Percentiles rank a stretch among this genome's conserved stretches.
phyloP scores from a whole-genome alignment of 352 stramenopile species.

The Thraustochytrium striatum region DNA sequence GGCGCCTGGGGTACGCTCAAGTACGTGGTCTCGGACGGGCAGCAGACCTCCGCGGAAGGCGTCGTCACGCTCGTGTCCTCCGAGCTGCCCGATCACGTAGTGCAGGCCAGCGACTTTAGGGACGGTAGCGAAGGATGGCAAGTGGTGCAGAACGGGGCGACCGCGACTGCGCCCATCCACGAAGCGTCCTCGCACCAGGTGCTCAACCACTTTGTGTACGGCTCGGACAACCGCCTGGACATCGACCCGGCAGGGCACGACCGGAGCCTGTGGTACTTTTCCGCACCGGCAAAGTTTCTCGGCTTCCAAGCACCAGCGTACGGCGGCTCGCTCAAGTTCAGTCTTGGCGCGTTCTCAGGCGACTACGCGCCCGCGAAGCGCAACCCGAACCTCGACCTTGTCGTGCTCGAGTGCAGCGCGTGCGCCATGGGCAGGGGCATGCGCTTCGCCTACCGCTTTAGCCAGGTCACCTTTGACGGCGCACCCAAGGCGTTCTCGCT shows the following conservation, averaged over 20 bases:
- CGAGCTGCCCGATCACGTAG: conserved; percentile 60
- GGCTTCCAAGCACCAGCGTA: conserved; percentile 80
- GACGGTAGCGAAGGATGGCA: conserved; percentile 66
- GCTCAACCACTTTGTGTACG: conserved; percentile 71
- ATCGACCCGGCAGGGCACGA: conserved; percentile 57
- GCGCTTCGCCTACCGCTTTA: conserved; percentile 75
- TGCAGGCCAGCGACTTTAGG: conserved; percentile 68
- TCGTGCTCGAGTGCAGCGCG: conserved; percentile 73
- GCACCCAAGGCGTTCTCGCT: conserved; percentile 72
- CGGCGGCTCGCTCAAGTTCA: conserved; percentile 78
- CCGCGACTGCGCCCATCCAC: conserved; percentile 49
- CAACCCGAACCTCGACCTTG: conserved; percentile 70
- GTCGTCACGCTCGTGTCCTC: conserved; percentile 67
- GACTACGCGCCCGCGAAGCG: conserved; percentile 73
- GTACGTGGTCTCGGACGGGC: conserved; percentile 73
- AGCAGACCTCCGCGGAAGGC: conserved; percentile 64
- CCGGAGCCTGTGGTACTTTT: conserved; percentile 77
- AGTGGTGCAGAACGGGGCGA: conserved; percentile 63
- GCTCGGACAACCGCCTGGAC: conserved; percentile 42
- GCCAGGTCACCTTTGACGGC: conserved; percentile 71
- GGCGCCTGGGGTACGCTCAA: conserved; percentile 69
- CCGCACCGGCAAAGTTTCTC: conserved; percentile 70
- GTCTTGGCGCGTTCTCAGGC: conserved; percentile 77
- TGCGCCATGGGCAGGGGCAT: conserved; percentile 73
- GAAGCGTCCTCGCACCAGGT: conserved; percentile 59